Percentiles rank a stretch among this genome's conserved stretches.
Evolutionary conservation across 257 asterid species (phyloP).

Genomic region (Ilex asprella): DNA sequence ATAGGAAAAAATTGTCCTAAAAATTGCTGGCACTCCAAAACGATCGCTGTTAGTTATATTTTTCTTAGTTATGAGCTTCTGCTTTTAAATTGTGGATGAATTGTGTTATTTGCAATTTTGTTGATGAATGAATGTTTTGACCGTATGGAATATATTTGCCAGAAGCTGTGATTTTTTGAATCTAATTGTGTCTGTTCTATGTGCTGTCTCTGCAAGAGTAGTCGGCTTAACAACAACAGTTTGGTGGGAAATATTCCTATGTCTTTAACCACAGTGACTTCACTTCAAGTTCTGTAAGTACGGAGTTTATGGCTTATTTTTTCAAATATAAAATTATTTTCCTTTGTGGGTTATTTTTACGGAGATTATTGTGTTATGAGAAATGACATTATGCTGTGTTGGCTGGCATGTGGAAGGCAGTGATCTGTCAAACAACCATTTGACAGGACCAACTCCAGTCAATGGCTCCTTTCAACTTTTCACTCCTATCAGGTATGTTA

Average conservation of each 20-base stretch:
- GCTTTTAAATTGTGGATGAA: too few species aligned
- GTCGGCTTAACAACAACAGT: slow-evolving; percentile 96
- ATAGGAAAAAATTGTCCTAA: too few species aligned
- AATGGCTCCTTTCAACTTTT: slow-evolving; percentile 89
- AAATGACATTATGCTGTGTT: neutral
- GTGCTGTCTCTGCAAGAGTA: slow-evolving; percentile 14
- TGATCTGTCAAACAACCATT: slow-evolving; percentile 74
- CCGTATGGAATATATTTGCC: too few species aligned
- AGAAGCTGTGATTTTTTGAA: neutral
- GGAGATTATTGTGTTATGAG: slow-evolving; percentile 2
- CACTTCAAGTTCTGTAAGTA: slow-evolving; percentile 99
- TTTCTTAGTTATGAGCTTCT: too few species aligned
- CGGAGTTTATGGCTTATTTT: slow-evolving; percentile 17
- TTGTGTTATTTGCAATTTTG: too few species aligned
- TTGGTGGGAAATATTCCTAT: slow-evolving; percentile 63
- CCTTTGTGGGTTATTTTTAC: slow-evolving; percentile 6
- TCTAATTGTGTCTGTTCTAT: slow-evolving; percentile 19
- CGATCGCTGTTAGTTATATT: too few species aligned
- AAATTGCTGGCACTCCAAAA: too few species aligned
- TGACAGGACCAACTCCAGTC: slow-evolving; percentile 60
- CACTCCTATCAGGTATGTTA: slow-evolving; percentile 85
- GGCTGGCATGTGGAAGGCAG: slow-evolving; percentile 37
- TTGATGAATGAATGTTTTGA: too few species aligned
- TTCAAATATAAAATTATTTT: slow-evolving; percentile 1
- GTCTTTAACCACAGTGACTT: slow-evolving; percentile 39